These are phyloP conservation scores for Spathaspora arborariae DNA, from an alignment of 805 yeast species.

Conservation along the genomic window DNA sequence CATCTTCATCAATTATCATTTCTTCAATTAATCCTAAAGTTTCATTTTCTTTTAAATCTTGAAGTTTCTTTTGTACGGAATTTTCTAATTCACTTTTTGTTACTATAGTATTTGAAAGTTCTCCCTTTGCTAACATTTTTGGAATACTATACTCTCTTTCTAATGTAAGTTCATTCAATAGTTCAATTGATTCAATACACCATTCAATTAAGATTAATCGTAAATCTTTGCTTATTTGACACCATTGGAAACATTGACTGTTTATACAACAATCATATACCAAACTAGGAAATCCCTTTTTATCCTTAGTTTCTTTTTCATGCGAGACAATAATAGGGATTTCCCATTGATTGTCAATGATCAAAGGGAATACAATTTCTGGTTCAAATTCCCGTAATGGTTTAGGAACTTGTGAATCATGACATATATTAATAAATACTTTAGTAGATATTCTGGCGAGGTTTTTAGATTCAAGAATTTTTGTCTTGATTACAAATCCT, in stretches of 20 bases:
- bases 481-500: conserved; percentile 71
- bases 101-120: conserved; percentile 42
- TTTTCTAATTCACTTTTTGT: conserved; percentile 41
- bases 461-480: conserved; percentile 35
- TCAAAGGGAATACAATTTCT: conserved; percentile 53
- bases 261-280: conserved; percentile 82
- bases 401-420: conserved; percentile 58
- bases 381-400: conserved; percentile 57
- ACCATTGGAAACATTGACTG: conserved; percentile 58
- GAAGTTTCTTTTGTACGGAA: conserved; percentile 30
- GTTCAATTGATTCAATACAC: conserved; percentile 78
- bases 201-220: conserved; percentile 71
- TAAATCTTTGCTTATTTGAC: conserved; percentile 53
- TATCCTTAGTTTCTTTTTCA: conserved; percentile 56
- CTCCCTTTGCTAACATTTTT: conserved; percentile 70
- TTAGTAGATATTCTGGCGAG: conserved; percentile 43
- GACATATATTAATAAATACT: conserved; percentile 76
- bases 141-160: conserved; percentile 68
- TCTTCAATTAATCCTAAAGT: conserved; percentile 44
- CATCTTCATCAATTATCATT: conserved; percentile 15
- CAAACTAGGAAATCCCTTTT: conserved; percentile 59
- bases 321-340: conserved; percentile 74
- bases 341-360: conserved; percentile 75
- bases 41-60: conserved; percentile 37
- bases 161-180: conserved; percentile 42